A percentile compares a stretch with the other conserved stretches of the same genome.
Evolutionary conservation across 1,139 yeast species (phyloP).

Genomic region (Pneumocystis wakefieldiae): DNA sequence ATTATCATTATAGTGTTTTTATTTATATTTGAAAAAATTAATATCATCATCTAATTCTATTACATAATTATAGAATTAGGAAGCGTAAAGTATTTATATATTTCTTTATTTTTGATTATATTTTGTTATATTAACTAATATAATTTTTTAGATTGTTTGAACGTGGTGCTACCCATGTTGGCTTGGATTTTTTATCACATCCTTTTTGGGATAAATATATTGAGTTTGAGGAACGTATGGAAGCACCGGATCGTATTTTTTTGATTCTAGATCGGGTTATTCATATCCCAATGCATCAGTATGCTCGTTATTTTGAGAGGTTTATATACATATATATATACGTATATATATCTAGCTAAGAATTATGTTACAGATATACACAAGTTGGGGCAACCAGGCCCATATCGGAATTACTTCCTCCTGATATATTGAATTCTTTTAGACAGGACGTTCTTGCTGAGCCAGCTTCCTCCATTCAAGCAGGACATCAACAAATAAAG

Average conservation of each 20-base stretch:
- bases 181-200: constrained; percentile 57
- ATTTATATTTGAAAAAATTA: neutral
- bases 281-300: constrained; percentile 67
- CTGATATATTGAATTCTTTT: constrained; percentile 19
- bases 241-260: constrained; percentile 27
- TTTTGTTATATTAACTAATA: neutral
- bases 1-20: neutral
- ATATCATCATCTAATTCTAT: neutral
- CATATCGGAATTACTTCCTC: constrained; percentile 18
- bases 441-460: constrained; percentile 18
- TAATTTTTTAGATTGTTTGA: constrained; percentile 35
- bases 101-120: neutral
- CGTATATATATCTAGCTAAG: neutral
- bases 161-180: constrained; percentile 46
- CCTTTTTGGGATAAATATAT: constrained; percentile 65
- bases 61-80: neutral
- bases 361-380: constrained; percentile 20
- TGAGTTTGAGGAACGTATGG: constrained; percentile 35
- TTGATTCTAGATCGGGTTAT: constrained; percentile 43
- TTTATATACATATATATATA: constrained; percentile 1
- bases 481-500: constrained; percentile 14
- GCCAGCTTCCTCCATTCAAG: constrained; percentile 15
- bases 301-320: constrained; percentile 37
- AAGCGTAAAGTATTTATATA: neutral
- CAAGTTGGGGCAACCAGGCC: constrained; percentile 18